Evolutionary conservation across 78 protist genomes (phyloP).

Genomic region (Dictyostelium intermedium): DNA sequence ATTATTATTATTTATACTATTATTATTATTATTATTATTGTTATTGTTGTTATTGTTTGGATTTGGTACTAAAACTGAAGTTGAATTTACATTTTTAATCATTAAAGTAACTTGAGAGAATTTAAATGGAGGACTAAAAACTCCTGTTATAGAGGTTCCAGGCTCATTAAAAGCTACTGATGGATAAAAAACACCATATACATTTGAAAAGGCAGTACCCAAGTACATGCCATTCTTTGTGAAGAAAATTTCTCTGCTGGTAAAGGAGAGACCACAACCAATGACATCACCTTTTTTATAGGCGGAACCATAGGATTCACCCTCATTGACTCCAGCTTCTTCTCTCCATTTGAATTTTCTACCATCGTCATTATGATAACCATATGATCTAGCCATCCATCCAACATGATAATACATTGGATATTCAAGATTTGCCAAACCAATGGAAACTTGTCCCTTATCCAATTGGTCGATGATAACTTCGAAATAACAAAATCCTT

Average conservation of each 20-base stretch:
- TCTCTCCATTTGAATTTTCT: slow-evolving; percentile 68
- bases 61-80: slow-evolving; percentile 6
- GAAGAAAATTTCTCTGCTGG: slow-evolving; percentile 44
- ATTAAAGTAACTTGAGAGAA: slow-evolving; percentile 7
- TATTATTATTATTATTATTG: too few relatives aligned
- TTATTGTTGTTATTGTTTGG: neutral
- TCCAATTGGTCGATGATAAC: slow-evolving; percentile 14
- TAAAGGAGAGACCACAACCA: slow-evolving; percentile 63
- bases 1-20: neutral
- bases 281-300: slow-evolving; percentile 58
- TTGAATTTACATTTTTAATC: neutral
- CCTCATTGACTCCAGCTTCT: slow-evolving; percentile 32
- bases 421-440: slow-evolving; percentile 39
- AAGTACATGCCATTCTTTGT: slow-evolving; percentile 61
- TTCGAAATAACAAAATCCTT: slow-evolving; percentile 56
- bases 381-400: slow-evolving; percentile 63
- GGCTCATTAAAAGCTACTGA: slow-evolving; percentile 66
- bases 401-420: slow-evolving; percentile 47
- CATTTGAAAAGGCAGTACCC: slow-evolving; percentile 57
- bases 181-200: slow-evolving; percentile 47
- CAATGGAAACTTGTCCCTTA: slow-evolving; percentile 34
- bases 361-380: slow-evolving; percentile 75
- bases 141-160: slow-evolving; percentile 39
- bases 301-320: slow-evolving; percentile 56
- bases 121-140: slow-evolving; percentile 61